Conservation (phyloP, 108 stramenopile species). For the Chaetoceros tenuissimus region DNA sequence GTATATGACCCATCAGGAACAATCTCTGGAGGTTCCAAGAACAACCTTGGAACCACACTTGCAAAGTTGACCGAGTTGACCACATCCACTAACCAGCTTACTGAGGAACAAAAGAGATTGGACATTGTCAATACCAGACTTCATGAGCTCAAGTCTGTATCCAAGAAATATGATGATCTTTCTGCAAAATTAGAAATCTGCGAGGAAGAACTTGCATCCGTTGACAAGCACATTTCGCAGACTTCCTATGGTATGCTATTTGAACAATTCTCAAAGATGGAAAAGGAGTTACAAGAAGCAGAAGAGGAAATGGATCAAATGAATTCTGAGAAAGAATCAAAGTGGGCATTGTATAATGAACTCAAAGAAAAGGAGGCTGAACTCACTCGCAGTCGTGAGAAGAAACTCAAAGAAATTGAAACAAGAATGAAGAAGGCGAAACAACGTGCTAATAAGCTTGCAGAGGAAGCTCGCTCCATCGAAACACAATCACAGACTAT, state of each 20-base stretch:
- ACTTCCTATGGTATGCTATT: slow-evolving; percentile 74
- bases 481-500: slow-evolving; percentile 66
- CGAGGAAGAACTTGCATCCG: slow-evolving; percentile 51
- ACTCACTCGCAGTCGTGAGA: slow-evolving; percentile 66
- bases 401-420: slow-evolving; percentile 66
- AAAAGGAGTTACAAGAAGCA: slow-evolving; percentile 54
- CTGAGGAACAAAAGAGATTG: slow-evolving; percentile 31
- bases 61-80: slow-evolving; percentile 57
- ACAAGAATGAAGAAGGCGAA: slow-evolving; percentile 58
- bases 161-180: slow-evolving; percentile 48
- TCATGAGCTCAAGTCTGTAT: slow-evolving; percentile 34
- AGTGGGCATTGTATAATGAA: slow-evolving; percentile 74
- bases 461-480: slow-evolving; percentile 56
- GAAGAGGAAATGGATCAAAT: slow-evolving; percentile 47
- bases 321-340: slow-evolving; percentile 60
- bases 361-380: slow-evolving; percentile 78
- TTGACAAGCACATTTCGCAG: slow-evolving; percentile 85
- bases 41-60: slow-evolving; percentile 75
- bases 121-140: slow-evolving; percentile 35
- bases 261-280: slow-evolving; percentile 62
- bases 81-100: slow-evolving; percentile 35
- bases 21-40: slow-evolving; percentile 88
- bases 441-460: slow-evolving; percentile 36
- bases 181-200: slow-evolving; percentile 62
- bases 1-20: slow-evolving; percentile 96